Evolutionary conservation across 805 yeast species (phyloP), one percentile per base, ranked within the genome.

Genomic region (Sugiyamaella chiloensis): DNA sequence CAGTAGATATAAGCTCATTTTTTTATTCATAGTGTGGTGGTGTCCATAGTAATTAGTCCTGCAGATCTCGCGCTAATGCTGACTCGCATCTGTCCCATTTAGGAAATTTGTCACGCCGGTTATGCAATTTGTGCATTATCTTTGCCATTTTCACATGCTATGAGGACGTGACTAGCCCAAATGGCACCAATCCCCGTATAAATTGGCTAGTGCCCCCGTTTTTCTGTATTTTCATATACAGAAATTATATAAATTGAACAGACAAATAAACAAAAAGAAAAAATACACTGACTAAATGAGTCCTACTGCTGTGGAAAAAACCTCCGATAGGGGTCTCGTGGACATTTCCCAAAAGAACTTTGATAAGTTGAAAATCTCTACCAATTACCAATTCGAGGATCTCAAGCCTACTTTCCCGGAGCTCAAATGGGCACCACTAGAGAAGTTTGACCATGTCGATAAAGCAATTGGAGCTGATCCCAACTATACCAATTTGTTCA

Each of bases 381-480:
- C 24, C 23, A 8, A 24, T 4, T 65, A 65, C 53, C 60, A 61
- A 48, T 56, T 34, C 52, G 58, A 59, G 42, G 39, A 58, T 43
- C 54, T 65, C 36, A 59, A 51, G 5, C 67, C 69, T 3, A 42
- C 48, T 3, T 65, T 57, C 52, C 68, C 69, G 8, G 67, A 65
- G 26, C 11, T 62, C 39, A 54, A 59, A 27, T 64, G 65, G 63
- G 60, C 42, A 1, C 58, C 65, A 1, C 52, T 65, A 4, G 60
- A 53, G 35, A 52, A 47, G 24, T 27, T 57, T n/a, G 55, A 52
- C 7, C 47, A 44, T 32, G 36, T 39, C 7, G 67, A 63, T 40
- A 55, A 51, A 16, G 68, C 62, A 1, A 44, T 60, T 12, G 40
- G 48, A 4, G 68, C 66, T 3, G 67, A 64, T 43, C 60, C 63